Conservation (phyloP, 371 early-diverging fungal genomes). For the Rhizopus arrhizus region DNA sequence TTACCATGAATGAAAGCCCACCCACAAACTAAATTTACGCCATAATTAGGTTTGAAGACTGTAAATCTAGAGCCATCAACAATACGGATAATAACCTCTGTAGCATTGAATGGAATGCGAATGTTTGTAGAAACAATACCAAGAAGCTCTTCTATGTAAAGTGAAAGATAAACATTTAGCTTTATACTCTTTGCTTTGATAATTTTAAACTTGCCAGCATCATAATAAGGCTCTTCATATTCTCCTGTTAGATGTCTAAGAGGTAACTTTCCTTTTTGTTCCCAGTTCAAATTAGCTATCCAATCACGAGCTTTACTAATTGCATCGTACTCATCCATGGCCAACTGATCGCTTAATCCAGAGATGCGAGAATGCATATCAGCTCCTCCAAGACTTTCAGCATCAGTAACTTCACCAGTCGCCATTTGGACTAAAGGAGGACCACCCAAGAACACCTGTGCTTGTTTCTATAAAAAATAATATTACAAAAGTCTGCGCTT, state of each 20-base stretch:
- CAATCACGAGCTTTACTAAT: constrained; percentile 72
- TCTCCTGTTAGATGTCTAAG: constrained; percentile 49
- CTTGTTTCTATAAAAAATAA: constrained; percentile 52
- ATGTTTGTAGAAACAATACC: constrained; percentile 70
- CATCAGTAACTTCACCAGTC: constrained; percentile 73
- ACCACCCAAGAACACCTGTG: constrained; percentile 76
- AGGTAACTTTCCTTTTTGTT: constrained; percentile 58
- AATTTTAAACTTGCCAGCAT: constrained; percentile 31
- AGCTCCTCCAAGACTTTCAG: constrained; percentile 75
- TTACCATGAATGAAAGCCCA: constrained; percentile 69
- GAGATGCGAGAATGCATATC: constrained; percentile 76
- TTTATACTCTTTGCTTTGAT: neutral
- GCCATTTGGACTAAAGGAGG: constrained; percentile 81
- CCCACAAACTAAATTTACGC: constrained; percentile 66
- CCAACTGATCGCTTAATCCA: constrained; percentile 68
- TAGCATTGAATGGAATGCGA: constrained; percentile 68
- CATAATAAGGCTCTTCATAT: constrained; percentile 64
- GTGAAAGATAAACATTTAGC: neutral
- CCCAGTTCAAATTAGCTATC: constrained; percentile 67
- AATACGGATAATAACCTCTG: constrained; percentile 69
- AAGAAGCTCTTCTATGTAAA: constrained; percentile 56
- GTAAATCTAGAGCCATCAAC: constrained; percentile 71
- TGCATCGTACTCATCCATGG: constrained; percentile 66
- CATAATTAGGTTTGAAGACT: constrained; percentile 70
- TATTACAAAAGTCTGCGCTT: neutral